Conservation (phyloP, 2,329 filamentous ascomycete genomes). For the Aspergillus fumigatus region DNA sequence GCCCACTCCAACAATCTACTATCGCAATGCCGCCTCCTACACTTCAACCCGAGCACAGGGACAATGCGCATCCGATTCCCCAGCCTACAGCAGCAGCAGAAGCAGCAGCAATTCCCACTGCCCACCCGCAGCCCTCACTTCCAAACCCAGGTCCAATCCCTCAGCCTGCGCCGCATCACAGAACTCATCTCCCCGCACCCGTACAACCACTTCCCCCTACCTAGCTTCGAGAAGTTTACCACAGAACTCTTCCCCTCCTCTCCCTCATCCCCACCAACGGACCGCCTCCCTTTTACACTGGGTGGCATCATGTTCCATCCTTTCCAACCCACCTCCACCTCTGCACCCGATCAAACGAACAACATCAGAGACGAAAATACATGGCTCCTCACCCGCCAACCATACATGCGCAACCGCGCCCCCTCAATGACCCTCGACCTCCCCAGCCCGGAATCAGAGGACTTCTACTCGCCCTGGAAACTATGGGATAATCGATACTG, state of each 20-base stretch:
- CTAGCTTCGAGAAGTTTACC: constrained; percentile 40
- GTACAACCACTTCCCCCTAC: constrained; percentile 38
- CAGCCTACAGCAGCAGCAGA: neutral
- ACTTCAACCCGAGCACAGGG: constrained; percentile 32
- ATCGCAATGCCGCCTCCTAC: constrained; percentile 23
- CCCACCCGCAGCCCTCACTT: neutral
- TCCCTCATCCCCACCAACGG: neutral
- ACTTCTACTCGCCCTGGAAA: constrained; percentile 21
- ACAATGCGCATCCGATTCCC: constrained; percentile 30
- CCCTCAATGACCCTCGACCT: constrained; percentile 19
- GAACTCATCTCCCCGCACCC: constrained; percentile 46
- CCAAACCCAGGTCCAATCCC: constrained; percentile 31
- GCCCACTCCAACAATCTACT: constrained; percentile 54
- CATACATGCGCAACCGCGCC: constrained; percentile 27
- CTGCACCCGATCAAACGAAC: neutral
- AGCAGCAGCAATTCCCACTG: constrained; percentile 1
- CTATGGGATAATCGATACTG: constrained; percentile 57
- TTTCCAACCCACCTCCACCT: constrained; percentile 11
- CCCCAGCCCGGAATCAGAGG: constrained; percentile 4
- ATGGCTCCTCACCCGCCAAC: constrained; percentile 38
- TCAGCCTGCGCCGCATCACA: constrained; percentile 46
- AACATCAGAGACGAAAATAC: constrained; percentile 15
- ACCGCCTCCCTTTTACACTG: constrained; percentile 43
- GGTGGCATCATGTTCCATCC: constrained; percentile 48
- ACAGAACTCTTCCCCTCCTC: constrained; percentile 37